phyloP scores from a whole-genome alignment of 108 stramenopile genomes.

The Nitzschia palea region DNA sequence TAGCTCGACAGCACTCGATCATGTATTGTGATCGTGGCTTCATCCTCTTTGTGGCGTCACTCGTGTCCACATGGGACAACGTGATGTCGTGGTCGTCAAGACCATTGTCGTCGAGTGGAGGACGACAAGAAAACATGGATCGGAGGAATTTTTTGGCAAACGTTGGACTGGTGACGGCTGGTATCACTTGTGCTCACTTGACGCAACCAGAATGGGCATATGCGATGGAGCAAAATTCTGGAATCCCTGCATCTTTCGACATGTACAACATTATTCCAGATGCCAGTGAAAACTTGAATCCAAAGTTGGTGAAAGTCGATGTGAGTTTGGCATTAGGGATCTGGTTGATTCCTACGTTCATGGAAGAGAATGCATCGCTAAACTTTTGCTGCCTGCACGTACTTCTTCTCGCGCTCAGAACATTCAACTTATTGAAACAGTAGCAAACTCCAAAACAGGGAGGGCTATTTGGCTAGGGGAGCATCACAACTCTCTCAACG shows the following conservation, averaged over 20 bases:
- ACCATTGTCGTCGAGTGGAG: too few relatives aligned
- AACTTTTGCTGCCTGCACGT: not conserved
- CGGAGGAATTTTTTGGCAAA: not conserved
- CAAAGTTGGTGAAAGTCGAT: conserved; percentile 33
- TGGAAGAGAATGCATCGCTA: not conserved
- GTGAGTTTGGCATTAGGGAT: not conserved
- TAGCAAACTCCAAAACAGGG: conserved; percentile 7
- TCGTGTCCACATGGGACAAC: too few relatives aligned
- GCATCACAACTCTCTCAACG: conserved; percentile 67
- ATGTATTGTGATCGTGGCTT: too few relatives aligned
- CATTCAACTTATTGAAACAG: conserved; percentile 4
- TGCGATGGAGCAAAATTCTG: not conserved
- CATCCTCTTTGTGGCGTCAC: too few relatives aligned
- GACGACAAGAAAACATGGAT: too few relatives aligned
- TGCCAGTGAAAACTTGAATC: conserved; percentile 23
- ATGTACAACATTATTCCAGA: conserved; percentile 43
- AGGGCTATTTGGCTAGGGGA: conserved; percentile 69
- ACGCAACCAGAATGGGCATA: not conserved
- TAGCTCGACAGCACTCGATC: too few relatives aligned
- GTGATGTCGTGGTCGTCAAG: too few relatives aligned
- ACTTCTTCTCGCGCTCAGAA: not conserved
- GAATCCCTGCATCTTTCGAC: conserved; percentile 7
- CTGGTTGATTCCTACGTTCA: not conserved
- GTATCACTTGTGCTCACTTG: too few relatives aligned
- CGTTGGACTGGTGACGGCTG: too few relatives aligned